Evolutionary conservation across 176 grass and related monocot genomes (phyloP), one percentile per base, ranked within the genome.

Genomic region (Eleusine coracana): DNA sequence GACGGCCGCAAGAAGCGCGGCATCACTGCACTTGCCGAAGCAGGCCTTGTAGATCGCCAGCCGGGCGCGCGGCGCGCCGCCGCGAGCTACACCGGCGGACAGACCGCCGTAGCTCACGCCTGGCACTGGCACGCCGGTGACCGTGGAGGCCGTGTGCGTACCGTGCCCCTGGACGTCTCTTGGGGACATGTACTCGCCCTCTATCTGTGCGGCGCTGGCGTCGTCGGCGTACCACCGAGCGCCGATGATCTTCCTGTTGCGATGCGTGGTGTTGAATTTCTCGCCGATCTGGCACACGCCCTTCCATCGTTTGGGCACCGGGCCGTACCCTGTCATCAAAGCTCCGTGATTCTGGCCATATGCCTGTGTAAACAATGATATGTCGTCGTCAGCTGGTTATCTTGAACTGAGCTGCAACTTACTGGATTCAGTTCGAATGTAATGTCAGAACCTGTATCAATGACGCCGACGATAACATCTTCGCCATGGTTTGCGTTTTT

Each of bases 321-420:
- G 86, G 10, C 86, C 77, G 10, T 85, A 91, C 0, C 84, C 86
- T 76, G 37, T 89, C 87, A 0, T 83, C 31, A 4, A 94, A 94
- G 73, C 89, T 94, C 70, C 49, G 23, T 14, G 92, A 94, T 80
- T 94, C 92, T 4, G 92, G 92, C 89, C 90, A 92, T 60, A 92
- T 88, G n/a, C 90, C 83, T 90, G 18, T 34, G 31, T 34, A 34
- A 34, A 34, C 31, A 34, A 34, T 34, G 31, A 34, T 2, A 34
- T 34, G 31, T 34, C 31, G 31, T 34, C 31, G 31, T 34, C 31
- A 34, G 31, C 25, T 25, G 25, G 41, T 44, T 44, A 44, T 44
- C 41, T 44, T 44, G 41, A 44, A 9, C 41, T 44, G 41, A 44
- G 5, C 9, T 44, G 41, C 41, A 44, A 8, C 5, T 44, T 44